Conservation (phyloP, 2,329 filamentous ascomycete genomes). For the Lasiodiplodia sp. region DNA sequence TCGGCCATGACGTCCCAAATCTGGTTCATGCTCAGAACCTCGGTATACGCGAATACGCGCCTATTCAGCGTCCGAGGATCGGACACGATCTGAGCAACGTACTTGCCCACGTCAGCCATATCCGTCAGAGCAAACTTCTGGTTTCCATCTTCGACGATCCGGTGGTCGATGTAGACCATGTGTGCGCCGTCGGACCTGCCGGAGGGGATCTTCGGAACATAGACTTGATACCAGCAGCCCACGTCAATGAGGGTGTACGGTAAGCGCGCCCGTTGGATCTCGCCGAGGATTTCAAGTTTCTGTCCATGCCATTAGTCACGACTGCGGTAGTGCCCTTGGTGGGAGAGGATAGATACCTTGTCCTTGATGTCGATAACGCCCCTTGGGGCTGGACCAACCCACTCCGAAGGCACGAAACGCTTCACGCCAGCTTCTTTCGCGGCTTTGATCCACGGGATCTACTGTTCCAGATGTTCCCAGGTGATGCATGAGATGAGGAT, state of each 20-base stretch:
- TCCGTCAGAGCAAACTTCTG: conserved; percentile 56
- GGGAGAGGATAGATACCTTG: background rate
- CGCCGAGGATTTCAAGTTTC: conserved; percentile 61
- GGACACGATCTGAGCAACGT: conserved; percentile 58
- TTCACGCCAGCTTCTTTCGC: background rate
- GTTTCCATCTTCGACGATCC: conserved; percentile 43
- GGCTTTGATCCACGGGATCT: background rate
- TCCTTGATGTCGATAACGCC: background rate
- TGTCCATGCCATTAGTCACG: conserved; percentile 31
- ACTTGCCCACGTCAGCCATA: conserved; percentile 60
- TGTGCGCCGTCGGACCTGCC: too few species aligned
- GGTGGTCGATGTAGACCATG: too few species aligned
- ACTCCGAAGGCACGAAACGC: background rate
- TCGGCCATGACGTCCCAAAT: conserved; percentile 57
- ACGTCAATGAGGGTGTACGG: conserved; percentile 66
- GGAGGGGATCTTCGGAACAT: conserved; percentile 14
- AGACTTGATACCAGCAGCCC: conserved; percentile 64
- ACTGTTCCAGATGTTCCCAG: background rate
- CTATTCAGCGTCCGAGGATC: conserved; percentile 63
- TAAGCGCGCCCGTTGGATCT: conserved; percentile 56
- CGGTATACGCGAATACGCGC: conserved; percentile 58
- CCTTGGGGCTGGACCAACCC: background rate
- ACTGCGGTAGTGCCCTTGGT: too few species aligned
- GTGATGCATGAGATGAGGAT: background rate
- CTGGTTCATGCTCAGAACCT: conserved; percentile 55